phyloP scores from a whole-genome alignment of 805 yeast genomes.

The Suhomyces emberorum region DNA sequence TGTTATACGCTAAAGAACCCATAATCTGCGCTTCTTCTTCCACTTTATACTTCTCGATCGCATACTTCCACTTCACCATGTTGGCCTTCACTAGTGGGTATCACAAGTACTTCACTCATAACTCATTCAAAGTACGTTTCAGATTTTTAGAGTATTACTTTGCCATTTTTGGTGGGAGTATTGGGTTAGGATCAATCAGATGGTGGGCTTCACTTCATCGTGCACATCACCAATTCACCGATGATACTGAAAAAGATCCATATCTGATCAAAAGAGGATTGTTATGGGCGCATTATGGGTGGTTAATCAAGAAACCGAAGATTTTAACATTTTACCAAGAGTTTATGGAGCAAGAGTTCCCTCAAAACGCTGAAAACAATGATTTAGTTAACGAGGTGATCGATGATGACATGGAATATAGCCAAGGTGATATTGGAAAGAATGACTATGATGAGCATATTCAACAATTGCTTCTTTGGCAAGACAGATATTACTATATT shows the following conservation, averaged over 20 bases:
- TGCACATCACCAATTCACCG: conserved; percentile 83
- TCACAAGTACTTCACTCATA: conserved; percentile 42
- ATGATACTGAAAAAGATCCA: conserved; percentile 85
- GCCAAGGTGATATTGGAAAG: conserved; percentile 8
- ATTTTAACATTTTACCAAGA: conserved; percentile 27
- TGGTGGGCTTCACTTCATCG: conserved; percentile 84
- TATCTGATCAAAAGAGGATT: conserved; percentile 80
- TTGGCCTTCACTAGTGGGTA: conserved; percentile 42
- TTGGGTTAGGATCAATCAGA: conserved; percentile 72
- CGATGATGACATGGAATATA: not conserved
- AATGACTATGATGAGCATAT: conserved; percentile 16
- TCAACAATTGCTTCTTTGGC: conserved; percentile 32
- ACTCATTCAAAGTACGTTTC: conserved; percentile 28
- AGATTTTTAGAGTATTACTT: conserved; percentile 44
- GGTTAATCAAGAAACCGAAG: conserved; percentile 69
- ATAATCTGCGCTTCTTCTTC: conserved; percentile 24
- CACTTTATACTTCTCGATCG: conserved; percentile 29
- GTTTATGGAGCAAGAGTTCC: conserved; percentile 37
- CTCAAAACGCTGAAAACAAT: conserved; percentile 9
- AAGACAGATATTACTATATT: conserved; percentile 23
- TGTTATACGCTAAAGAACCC: conserved; percentile 16
- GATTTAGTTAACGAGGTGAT: conserved; percentile 9
- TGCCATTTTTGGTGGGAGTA: conserved; percentile 64
- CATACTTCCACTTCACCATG: conserved; percentile 35
- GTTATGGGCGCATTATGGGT: conserved; percentile 81